Evolutionary conservation across 768 basidiomycete genomes (phyloP).

Genomic region (Rhodotorula paludigena): DNA sequence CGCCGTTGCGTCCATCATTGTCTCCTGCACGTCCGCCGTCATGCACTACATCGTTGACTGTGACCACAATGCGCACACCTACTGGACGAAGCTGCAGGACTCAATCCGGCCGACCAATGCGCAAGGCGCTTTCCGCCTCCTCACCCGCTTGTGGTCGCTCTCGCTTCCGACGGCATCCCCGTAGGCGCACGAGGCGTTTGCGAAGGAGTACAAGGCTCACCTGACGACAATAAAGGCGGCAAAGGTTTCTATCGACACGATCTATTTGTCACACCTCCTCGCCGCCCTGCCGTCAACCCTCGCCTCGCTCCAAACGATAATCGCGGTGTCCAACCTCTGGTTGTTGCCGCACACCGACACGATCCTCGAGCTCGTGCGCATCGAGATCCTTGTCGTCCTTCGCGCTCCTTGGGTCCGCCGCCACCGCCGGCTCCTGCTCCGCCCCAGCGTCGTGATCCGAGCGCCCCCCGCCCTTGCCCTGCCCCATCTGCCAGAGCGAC

Average conservation of each 20-base stretch:
- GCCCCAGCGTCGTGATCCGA: no score
- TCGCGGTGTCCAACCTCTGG: neutral
- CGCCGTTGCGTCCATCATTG: neutral
- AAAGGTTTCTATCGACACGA: neutral
- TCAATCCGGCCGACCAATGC: neutral
- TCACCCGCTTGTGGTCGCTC: neutral
- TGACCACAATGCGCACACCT: neutral
- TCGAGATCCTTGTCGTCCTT: no score
- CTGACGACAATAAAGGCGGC: neutral
- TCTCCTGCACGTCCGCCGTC: neutral
- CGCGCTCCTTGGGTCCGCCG: no score
- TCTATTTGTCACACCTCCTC: constrained; percentile 7
- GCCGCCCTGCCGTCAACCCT: neutral
- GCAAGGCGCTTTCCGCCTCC: constrained; percentile 2
- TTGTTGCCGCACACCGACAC: neutral
- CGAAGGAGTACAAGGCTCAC: neutral
- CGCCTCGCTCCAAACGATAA: neutral
- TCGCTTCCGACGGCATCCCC: neutral
- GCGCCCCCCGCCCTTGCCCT: no score
- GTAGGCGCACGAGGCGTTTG: neutral
- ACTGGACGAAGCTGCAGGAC: neutral
- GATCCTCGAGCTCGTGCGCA: constrained; percentile 11
- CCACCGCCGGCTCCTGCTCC: no score
- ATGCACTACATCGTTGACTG: neutral
- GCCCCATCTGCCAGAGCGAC: no score